Evolutionary conservation across 805 yeast species (phyloP).

Genomic region (Alloascoidea africana): DNA sequence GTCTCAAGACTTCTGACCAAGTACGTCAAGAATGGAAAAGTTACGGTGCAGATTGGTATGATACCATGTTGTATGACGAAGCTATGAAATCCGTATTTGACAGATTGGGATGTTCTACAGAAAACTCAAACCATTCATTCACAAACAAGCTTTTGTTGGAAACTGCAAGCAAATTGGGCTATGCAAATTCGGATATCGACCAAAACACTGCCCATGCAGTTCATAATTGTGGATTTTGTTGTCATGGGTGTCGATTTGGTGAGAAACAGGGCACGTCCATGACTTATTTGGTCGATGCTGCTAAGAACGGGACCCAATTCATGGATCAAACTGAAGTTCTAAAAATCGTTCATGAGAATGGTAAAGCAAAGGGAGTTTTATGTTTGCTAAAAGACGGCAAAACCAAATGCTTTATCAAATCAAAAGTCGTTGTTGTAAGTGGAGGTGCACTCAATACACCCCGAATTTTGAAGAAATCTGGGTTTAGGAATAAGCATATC

Average conservation of each 20-base stretch:
- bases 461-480: slow-evolving; percentile 27
- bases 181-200: slow-evolving; percentile 22
- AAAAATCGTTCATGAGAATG: slow-evolving; percentile 22
- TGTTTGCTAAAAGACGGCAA: slow-evolving; percentile 19
- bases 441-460: slow-evolving; percentile 39
- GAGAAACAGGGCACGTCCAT: slow-evolving; percentile 35
- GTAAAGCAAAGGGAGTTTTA: slow-evolving; percentile 28
- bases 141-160: slow-evolving; percentile 28
- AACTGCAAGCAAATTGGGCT: slow-evolving; percentile 30
- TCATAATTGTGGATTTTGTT: slow-evolving; percentile 33
- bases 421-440: slow-evolving; percentile 27
- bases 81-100: slow-evolving; percentile 30
- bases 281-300: slow-evolving; percentile 35
- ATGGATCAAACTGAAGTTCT: slow-evolving; percentile 29
- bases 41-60: slow-evolving; percentile 31
- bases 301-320: slow-evolving; percentile 27
- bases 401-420: slow-evolving; percentile 22
- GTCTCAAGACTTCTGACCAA: slow-evolving; percentile 30
- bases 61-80: slow-evolving; percentile 24
- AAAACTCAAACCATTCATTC: slow-evolving; percentile 25
- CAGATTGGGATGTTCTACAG: slow-evolving; percentile 30
- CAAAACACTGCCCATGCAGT: slow-evolving; percentile 28
- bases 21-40: slow-evolving; percentile 37
- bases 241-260: slow-evolving; percentile 34
- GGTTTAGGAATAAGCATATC: slow-evolving; percentile 33